phyloP scores from a whole-genome alignment of 75 land plant genomes.

The Pinus tabuliformis region DNA sequence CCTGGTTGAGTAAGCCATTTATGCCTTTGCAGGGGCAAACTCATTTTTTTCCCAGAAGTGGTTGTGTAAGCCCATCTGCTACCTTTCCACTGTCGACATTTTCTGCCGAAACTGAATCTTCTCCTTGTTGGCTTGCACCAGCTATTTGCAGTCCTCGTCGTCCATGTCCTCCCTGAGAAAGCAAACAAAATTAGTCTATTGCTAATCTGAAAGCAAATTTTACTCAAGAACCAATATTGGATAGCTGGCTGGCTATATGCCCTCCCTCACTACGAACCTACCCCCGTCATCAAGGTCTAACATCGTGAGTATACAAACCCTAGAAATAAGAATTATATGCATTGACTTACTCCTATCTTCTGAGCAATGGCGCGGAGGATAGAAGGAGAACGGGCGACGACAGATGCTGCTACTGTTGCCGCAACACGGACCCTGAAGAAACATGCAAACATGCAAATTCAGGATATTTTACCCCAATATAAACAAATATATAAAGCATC shows the following conservation, averaged over 20 bases:
- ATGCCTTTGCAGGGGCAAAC: background rate
- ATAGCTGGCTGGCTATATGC: background rate
- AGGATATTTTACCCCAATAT: background rate
- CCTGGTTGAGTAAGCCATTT: too few relatives aligned
- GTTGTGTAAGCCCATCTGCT: background rate
- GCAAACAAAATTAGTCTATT: background rate
- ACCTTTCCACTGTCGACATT: background rate
- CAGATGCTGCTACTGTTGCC: constrained; percentile 66
- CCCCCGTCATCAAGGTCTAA: background rate
- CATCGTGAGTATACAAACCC: background rate
- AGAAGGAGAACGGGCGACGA: constrained; percentile 63
- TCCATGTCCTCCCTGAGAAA: background rate
- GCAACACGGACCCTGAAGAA: constrained; percentile 67
- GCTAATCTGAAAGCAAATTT: background rate
- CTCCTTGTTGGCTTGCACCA: background rate
- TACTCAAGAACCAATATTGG: background rate
- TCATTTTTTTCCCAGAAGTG: background rate
- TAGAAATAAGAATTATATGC: background rate
- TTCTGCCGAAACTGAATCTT: background rate
- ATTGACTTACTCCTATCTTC: constrained; percentile 27
- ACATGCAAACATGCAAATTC: background rate
- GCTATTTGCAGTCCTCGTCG: background rate
- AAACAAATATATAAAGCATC: background rate
- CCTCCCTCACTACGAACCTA: background rate
- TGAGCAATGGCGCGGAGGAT: constrained; percentile 28